Base-by-base conservation (phyloP, 306 rosid genomes). In the Nissolia schottii region DNA sequence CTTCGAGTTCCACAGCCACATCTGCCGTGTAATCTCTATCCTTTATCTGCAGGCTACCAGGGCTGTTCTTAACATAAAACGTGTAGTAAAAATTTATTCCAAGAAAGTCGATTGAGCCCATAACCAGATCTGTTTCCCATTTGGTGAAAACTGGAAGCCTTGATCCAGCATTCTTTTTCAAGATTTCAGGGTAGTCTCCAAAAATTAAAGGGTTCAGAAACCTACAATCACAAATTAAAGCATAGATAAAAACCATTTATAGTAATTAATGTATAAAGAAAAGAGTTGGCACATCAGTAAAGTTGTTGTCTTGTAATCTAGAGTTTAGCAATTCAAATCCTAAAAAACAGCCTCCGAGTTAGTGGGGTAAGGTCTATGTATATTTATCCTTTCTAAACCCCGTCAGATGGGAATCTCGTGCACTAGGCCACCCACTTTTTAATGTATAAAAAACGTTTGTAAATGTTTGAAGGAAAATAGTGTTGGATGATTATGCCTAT, bases 151-250 rank as follows among this genome's bases (percentile, higher is more conserved):
- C 2, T 0, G 90, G 96, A 45, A 89, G 35, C 85, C 85, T 89
- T 3, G 85, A 81, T 29, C 87, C 92, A n/a, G 19, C 87, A 32
- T 27, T 83, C 71, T 74, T 64, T 76, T 70, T 85, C 86, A 89
- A 74, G 7, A 12, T 40, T 10, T 31, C 62, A 6, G 87, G 92
- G 68, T 85, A 85, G n/a, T 85, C 89, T 67, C 92, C 91, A 60
- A 62, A 84, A 55, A 68, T 73, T n/a, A 90, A 71, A 55, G 96
- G 91, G 63, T 78, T 74, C 6, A 90, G n/a, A 67, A 85, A n/a
- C 96, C 92, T 89, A 38, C 46, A 46, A 67, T 2, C 4, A 11
- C n/a, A n/a, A n/a, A n/a, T n/a, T 16, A 31, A 49, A 15, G 4
- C 23, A 49, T 9, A 23, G n/a, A 35, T 3, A 2, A 59, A n/a